Conservation (phyloP, 495 filamentous ascomycete species). For the Penicillium parvum region DNA sequence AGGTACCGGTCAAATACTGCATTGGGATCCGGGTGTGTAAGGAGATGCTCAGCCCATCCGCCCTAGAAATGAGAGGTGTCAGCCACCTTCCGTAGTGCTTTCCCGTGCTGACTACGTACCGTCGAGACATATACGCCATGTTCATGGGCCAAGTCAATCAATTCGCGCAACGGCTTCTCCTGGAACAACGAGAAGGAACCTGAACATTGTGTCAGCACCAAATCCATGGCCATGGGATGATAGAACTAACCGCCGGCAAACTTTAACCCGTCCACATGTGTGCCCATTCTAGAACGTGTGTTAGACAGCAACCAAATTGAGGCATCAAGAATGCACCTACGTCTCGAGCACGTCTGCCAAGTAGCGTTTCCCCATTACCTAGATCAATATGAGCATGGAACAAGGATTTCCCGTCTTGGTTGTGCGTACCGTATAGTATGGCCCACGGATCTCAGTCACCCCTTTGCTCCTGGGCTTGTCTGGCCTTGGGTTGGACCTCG, state of each 20-base stretch:
- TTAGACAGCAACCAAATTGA: neutral
- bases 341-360: conserved; percentile 51
- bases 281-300: conserved; percentile 38
- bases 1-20: conserved; percentile 50
- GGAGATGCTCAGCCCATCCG: conserved; percentile 54
- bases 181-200: conserved; percentile 52
- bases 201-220: conserved; percentile 8
- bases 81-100: neutral
- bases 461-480: conserved; percentile 47
- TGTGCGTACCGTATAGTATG: conserved; percentile 48
- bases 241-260: conserved; percentile 47
- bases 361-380: conserved; percentile 51
- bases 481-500: conserved; percentile 47
- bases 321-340: conserved; percentile 27
- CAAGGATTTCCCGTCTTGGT: too few relatives aligned
- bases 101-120: conserved; percentile 21
- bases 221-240: neutral
- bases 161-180: conserved; percentile 42
- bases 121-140: conserved; percentile 53
- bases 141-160: conserved; percentile 51
- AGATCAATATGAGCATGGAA: conserved; percentile 1
- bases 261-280: conserved; percentile 53
- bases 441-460: conserved; percentile 54
- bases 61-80: conserved; percentile 36
- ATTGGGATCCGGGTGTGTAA: conserved; percentile 42